These are phyloP conservation scores for Luvunga scandens DNA, from an alignment of 345 rosid genomes.

Conservation along the genomic window DNA sequence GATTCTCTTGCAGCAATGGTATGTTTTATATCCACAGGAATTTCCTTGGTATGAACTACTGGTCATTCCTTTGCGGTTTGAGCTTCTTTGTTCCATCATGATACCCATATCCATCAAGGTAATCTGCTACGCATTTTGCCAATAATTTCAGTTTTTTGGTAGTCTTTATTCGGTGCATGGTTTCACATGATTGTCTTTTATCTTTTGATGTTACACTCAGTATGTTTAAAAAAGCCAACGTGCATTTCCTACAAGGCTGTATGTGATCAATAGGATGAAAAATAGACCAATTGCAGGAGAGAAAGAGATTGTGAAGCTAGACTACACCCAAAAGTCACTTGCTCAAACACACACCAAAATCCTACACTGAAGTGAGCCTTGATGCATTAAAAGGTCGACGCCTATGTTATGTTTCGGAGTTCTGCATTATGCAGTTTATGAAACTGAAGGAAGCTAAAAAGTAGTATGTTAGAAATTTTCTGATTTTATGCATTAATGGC, in stretches of 20 bases:
- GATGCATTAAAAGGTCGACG: neutral
- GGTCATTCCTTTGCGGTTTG: constrained; percentile 94
- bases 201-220: neutral
- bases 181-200: neutral
- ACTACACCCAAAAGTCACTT: neutral
- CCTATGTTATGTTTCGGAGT: neutral
- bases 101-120: constrained; percentile 98
- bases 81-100: constrained; percentile 98
- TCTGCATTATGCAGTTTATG: neutral
- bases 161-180: constrained; percentile 1
- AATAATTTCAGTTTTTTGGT: constrained; percentile 1
- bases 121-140: constrained; percentile 41
- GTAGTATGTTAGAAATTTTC: neutral
- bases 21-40: constrained; percentile 81
- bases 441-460: neutral
- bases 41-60: constrained; percentile 96
- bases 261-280: constrained; percentile 1
- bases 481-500: neutral
- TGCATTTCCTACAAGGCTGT: neutral
- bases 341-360: neutral
- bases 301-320: neutral
- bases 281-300: neutral
- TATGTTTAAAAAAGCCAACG: neutral
- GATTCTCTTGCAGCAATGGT: constrained; percentile 78
- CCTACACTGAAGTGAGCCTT: neutral